phyloP scores from a whole-genome alignment of 495 filamentous ascomycete species.

The Neurospora sp. region DNA sequence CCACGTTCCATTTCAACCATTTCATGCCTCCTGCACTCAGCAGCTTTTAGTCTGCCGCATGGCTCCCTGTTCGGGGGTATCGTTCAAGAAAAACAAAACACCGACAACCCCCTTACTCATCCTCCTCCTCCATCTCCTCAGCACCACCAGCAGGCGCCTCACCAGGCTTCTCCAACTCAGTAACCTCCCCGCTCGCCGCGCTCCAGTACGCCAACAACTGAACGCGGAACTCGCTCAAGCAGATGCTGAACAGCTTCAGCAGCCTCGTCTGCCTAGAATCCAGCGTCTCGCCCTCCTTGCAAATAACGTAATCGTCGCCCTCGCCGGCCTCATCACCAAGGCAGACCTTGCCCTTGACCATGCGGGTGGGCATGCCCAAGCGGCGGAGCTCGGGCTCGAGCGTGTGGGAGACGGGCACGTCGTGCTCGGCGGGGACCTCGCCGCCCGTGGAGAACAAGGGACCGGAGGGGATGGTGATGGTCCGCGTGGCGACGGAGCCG shows the following conservation, averaged over 20 bases:
- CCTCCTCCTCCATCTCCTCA: conserved; percentile 17
- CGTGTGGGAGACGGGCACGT: conserved; percentile 77
- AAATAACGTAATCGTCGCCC: conserved; percentile 55
- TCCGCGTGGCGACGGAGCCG: conserved; percentile 60
- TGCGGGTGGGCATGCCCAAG: conserved; percentile 75
- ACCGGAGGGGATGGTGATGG: conserved; percentile 70
- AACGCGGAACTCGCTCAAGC: conserved; percentile 80
- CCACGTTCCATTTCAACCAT: too few species aligned
- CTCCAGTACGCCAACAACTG: conserved; percentile 67
- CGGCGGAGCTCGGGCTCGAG: conserved; percentile 80
- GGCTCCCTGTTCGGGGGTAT: too few species aligned
- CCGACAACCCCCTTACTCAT: neutral
- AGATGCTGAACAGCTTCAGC: conserved; percentile 87
- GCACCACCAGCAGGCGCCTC: conserved; percentile 27
- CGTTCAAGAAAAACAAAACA: neutral
- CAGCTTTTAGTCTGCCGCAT: too few species aligned
- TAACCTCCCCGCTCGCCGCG: conserved; percentile 47
- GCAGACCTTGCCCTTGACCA: conserved; percentile 80
- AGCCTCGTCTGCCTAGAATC: conserved; percentile 84
- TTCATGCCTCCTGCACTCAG: too few species aligned
- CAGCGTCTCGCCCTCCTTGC: conserved; percentile 68
- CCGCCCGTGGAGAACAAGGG: conserved; percentile 64
- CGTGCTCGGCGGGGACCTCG: conserved; percentile 67
- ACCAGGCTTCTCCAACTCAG: conserved; percentile 44
- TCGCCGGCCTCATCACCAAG: conserved; percentile 54